A percentile compares a stretch with the other conserved stretches of the same genome.
These are phyloP conservation scores for Tylopilus subfusipes DNA, from an alignment of 768 basidiomycete species.

Conservation along the genomic window DNA sequence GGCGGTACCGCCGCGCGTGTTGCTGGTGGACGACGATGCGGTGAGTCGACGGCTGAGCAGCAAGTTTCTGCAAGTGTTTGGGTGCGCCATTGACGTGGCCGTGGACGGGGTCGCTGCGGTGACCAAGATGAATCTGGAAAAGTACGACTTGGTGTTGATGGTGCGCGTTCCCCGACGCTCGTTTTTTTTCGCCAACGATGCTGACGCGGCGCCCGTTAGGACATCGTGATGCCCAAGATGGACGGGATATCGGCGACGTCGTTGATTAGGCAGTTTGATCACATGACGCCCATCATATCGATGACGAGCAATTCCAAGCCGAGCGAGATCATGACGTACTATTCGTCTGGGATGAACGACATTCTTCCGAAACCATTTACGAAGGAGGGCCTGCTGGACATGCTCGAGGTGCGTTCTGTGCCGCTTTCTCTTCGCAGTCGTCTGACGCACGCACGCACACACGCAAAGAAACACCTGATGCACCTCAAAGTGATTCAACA, in stretches of 20 bases:
- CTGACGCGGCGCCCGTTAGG: slow-evolving; percentile 41
- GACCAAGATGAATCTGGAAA: slow-evolving; percentile 93
- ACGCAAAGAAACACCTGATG: slow-evolving; percentile 88
- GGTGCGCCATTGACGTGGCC: slow-evolving; percentile 91
- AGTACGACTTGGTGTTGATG: slow-evolving; percentile 96
- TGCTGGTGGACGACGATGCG: slow-evolving; percentile 94
- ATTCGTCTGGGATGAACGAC: slow-evolving; percentile 83
- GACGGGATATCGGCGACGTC: slow-evolving; percentile 90
- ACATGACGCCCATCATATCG: slow-evolving; percentile 94
- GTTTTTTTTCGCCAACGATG: neutral
- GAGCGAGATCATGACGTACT: slow-evolving; percentile 83
- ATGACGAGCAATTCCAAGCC: slow-evolving; percentile 97
- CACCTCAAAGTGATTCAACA: slow-evolving; percentile 85
- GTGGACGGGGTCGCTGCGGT: slow-evolving; percentile 92
- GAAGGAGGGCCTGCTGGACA: slow-evolving; percentile 84
- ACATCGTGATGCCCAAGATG: slow-evolving; percentile 91
- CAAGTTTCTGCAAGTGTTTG: slow-evolving; percentile 94
- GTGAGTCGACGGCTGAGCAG: slow-evolving; percentile 84
- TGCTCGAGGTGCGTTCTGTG: slow-evolving; percentile 82
- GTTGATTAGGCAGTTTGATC: slow-evolving; percentile 91
- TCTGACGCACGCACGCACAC: too few relatives aligned
- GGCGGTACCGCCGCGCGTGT: slow-evolving; percentile 86
- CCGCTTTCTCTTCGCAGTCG: too few relatives aligned
- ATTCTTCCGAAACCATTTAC: slow-evolving; percentile 96
- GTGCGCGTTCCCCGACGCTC: slow-evolving; percentile 51